A percentile compares a stretch with the other conserved stretches of the same genome.
Evolutionary conservation across 306 rosid species (phyloP).

Genomic region (Rosa chinensis): DNA sequence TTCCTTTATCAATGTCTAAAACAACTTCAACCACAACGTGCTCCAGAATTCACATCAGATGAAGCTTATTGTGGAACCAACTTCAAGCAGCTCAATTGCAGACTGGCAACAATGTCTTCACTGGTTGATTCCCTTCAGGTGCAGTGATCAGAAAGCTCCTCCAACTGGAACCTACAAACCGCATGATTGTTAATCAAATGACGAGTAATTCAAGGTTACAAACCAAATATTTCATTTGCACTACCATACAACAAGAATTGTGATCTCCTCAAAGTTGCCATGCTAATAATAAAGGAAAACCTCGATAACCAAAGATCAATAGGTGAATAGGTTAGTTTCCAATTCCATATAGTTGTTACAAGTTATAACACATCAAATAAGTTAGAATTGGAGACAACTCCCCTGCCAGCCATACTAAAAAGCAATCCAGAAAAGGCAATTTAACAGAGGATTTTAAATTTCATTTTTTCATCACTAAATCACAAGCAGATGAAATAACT

Average conservation of each 20-base stretch:
- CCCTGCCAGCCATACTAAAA: neutral
- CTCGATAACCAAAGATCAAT: neutral
- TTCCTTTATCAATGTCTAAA: neutral
- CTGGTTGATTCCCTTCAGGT: neutral
- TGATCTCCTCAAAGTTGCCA: neutral
- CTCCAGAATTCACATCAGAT: neutral
- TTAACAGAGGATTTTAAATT: neutral
- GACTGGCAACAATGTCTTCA: neutral
- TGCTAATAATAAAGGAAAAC: neutral
- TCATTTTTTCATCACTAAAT: neutral
- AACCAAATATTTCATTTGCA: neutral
- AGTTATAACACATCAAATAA: neutral
- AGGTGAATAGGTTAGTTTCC: neutral
- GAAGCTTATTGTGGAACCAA: neutral
- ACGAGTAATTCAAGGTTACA: too few species aligned
- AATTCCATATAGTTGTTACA: neutral
- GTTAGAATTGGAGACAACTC: neutral
- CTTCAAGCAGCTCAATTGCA: neutral
- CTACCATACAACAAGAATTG: neutral
- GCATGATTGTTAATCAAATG: neutral
- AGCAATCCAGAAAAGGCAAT: neutral
- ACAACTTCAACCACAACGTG: neutral
- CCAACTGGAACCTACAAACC: slow-evolving; percentile 2
- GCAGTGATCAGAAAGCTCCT: neutral
- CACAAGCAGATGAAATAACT: neutral